Percentiles rank a stretch among this genome's conserved stretches.
These are phyloP conservation scores for Petunia secreta DNA, from an alignment of 257 asterid genomes.

Conservation along the genomic window DNA sequence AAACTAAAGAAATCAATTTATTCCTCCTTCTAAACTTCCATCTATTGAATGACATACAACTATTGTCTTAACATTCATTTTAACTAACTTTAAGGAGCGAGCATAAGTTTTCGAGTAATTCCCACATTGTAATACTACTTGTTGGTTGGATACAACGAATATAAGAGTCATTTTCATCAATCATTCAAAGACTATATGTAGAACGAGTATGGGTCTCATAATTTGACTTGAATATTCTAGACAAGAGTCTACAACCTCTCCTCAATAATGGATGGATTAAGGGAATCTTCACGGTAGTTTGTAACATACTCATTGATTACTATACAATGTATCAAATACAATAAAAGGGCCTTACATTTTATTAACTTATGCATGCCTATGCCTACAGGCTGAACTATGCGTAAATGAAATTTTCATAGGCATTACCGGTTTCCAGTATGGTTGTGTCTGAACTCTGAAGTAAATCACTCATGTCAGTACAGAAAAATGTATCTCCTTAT, in stretches of 20 bases:
- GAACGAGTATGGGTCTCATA: neutral
- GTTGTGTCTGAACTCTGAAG: neutral
- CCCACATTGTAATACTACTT: neutral
- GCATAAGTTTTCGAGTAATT: neutral
- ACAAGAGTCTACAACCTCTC: neutral
- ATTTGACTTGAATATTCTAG: neutral
- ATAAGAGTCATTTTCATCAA: neutral
- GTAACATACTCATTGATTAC: neutral
- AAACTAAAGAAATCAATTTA: constrained; percentile 11
- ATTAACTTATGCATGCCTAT: neutral
- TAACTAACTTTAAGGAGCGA: neutral
- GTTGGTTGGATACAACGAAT: neutral
- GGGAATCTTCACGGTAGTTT: neutral
- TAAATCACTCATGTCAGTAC: neutral
- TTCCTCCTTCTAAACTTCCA: neutral
- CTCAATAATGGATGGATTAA: neutral
- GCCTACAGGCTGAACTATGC: neutral
- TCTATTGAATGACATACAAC: neutral
- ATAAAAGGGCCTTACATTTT: neutral
- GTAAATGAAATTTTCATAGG: neutral
- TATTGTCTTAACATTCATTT: neutral
- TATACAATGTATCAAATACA: neutral
- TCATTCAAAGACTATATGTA: neutral
- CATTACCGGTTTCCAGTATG: neutral
- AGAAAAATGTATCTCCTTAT: neutral